Base-by-base conservation (phyloP, 176 grass and related monocot species). In the Carex cristatella region DNA sequence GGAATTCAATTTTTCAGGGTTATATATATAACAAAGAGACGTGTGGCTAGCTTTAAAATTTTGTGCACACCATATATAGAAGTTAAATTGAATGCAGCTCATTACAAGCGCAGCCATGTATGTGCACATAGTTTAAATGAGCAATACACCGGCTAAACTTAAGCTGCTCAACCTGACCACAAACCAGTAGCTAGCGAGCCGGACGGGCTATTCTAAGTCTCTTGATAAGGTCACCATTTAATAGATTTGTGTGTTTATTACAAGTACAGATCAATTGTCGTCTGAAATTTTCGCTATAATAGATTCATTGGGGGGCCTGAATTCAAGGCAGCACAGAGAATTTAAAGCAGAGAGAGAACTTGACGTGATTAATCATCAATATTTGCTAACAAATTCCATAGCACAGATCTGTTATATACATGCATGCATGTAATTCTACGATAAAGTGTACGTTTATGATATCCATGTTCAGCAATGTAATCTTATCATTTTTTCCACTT, bases 251-350 rank as follows among this genome's bases (percentile, higher is more conserved):
- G 5, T 44, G 32, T 78, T 78, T 78, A 57, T 58, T 79, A 33
- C 53, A 79, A 79, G 53, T 79, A 79, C 74, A 79, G 74, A 79
- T 58, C 74, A 79, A 79, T 79, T 79, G 74, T 79, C 74, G 51
- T 78, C 27, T 78, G 51, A 78, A 78, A 3, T 57, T 31, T 57
- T 9, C 10, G 13, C 51, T 57, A 57, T 32, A 56, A 46, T 35
- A 57, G 74, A 78, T 78, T 78, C 5, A 78, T 78, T 79, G 74
- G 74, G 74, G 16, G 53, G 53, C 74, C 74, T 79, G 51, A 33
- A 57, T 79, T 79, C 13, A 79, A 79, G 5, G 53, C 74, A 35
- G 14, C 28, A 57, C 49, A 57, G 74, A 58, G 2, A 31, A 58
- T 79, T 79, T 30, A 79, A 79, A 32, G 28, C 30, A 58, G 28